These are phyloP conservation scores for Delitschia confertaspora DNA, from an alignment of 495 filamentous ascomycete species.

Conservation along the genomic window DNA sequence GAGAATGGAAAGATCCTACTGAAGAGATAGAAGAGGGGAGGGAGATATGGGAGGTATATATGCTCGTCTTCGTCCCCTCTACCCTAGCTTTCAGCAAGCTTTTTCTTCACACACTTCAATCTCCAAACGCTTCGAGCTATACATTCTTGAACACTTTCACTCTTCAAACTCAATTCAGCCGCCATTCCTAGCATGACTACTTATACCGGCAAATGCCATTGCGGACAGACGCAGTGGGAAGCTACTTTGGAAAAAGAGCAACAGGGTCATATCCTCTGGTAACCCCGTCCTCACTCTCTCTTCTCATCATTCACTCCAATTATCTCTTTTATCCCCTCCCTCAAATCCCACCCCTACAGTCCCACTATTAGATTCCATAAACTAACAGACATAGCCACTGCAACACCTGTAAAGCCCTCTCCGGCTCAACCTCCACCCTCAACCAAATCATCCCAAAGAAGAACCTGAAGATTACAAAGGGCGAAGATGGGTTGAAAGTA, in stretches of 20 bases:
- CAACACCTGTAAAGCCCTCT: constrained; percentile 44
- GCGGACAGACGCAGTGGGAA: constrained; percentile 42
- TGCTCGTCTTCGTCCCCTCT: too few species aligned
- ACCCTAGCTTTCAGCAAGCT: too few species aligned
- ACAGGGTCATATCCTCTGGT: constrained; percentile 42
- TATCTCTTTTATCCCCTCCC: not conserved
- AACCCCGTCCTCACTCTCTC: constrained; percentile 3
- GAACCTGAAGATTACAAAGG: constrained; percentile 43
- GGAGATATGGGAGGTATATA: too few species aligned
- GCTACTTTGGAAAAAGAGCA: constrained; percentile 37
- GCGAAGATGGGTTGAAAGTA: constrained; percentile 32
- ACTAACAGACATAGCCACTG: constrained; percentile 39
- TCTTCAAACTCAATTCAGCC: too few species aligned
- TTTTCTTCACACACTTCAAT: too few species aligned
- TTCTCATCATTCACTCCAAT: not conserved
- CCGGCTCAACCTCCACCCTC: constrained; percentile 41
- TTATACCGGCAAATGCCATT: constrained; percentile 44
- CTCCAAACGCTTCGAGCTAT: too few species aligned
- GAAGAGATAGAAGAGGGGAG: too few species aligned
- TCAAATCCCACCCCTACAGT: too few species aligned
- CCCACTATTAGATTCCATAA: not conserved
- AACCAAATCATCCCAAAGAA: constrained; percentile 44
- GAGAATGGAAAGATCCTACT: too few species aligned
- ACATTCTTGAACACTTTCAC: too few species aligned
- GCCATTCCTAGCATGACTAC: too few species aligned